phyloP scores from a whole-genome alignment of 768 basidiomycete genomes.

The Serendipita sp. region DNA sequence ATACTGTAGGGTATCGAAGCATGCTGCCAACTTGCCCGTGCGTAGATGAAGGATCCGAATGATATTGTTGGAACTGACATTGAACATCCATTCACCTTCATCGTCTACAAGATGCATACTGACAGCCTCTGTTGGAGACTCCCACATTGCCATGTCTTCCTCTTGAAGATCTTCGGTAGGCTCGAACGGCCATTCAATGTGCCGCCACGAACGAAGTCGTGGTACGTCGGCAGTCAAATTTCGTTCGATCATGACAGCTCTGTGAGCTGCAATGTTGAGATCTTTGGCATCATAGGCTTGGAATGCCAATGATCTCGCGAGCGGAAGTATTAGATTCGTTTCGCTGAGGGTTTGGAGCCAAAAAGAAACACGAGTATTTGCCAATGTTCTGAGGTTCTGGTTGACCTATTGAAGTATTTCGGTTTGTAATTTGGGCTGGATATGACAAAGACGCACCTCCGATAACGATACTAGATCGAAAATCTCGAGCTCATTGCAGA shows the following conservation, averaged over 20 bases:
- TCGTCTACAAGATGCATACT: background rate
- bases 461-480: background rate
- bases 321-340: background rate
- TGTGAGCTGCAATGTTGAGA: background rate
- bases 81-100: background rate
- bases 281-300: background rate
- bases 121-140: background rate
- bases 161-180: background rate
- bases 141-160: background rate
- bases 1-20: background rate
- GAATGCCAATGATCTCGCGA: background rate
- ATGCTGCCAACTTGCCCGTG: background rate
- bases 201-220: background rate
- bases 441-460: background rate
- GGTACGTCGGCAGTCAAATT: background rate
- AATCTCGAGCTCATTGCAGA: background rate
- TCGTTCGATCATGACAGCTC: background rate
- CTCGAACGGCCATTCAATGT: background rate
- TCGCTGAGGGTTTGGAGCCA: background rate
- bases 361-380: background rate
- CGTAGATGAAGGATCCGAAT: constrained; percentile 3
- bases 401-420: background rate
- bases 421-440: background rate
- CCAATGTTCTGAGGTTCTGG: background rate
- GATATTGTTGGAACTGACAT: background rate